Evolutionary conservation across 202 grass and related monocot genomes (phyloP).

Genomic region (Carex sylvatica): DNA sequence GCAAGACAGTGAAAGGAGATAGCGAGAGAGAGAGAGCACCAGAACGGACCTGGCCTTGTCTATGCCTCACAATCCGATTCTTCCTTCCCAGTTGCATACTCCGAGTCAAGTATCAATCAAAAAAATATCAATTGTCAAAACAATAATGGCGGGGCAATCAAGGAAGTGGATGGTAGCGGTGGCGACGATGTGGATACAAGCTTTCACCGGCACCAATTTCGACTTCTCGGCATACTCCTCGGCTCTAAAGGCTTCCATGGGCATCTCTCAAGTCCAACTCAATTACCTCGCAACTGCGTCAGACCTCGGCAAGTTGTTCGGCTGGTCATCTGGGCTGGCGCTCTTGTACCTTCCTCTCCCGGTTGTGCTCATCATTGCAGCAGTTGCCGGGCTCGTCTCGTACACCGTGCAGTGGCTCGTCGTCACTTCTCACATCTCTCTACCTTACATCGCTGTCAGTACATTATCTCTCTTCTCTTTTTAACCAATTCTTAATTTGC

Average conservation of each 20-base stretch:
- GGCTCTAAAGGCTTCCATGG: conserved; percentile 55
- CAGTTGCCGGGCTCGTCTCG: conserved; percentile 42
- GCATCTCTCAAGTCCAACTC: conserved; percentile 72
- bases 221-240: conserved; percentile 96
- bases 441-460: conserved; percentile 33
- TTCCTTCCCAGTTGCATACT: neutral
- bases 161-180: conserved; percentile 47
- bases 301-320: conserved; percentile 79
- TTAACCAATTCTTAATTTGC: neutral
- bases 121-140: neutral
- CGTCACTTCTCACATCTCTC: conserved; percentile 34
- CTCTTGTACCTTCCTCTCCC: conserved; percentile 68
- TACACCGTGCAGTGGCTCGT: conserved; percentile 66
- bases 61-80: neutral
- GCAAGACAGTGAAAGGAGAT: neutral
- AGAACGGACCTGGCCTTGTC: neutral
- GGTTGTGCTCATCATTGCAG: conserved; percentile 56
- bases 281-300: conserved; percentile 83
- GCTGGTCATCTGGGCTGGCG: conserved; percentile 79
- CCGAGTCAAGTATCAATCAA: neutral
- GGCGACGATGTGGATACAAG: conserved; percentile 48
- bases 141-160: conserved; percentile 31
- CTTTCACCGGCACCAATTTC: conserved; percentile 54
- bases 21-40: neutral
- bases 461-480: neutral